Base-by-base conservation (phyloP, 306 rosid genomes). In the Lotus japonicus region DNA sequence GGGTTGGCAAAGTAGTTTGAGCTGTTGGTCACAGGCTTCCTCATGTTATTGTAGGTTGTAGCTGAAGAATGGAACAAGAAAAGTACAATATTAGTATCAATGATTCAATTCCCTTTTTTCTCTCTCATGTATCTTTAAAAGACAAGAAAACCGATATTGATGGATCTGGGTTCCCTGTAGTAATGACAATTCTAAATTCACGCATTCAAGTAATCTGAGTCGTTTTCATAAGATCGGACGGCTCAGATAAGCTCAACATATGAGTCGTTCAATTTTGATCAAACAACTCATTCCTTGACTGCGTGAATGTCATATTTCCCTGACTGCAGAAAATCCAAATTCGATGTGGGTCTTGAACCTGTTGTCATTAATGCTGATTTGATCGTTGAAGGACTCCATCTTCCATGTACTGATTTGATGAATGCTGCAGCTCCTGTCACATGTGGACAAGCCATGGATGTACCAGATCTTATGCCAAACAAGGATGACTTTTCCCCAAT, bases 381-480 rank as follows among this genome's bases (percentile, higher is more conserved):
- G 83, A 90, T 77, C 86, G 85, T 86, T 46, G 98, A 90, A 79
- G 97, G 83, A 66, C 81, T 82, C 98, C 98, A 94, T 36, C 66
- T 69, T 58, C 5, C 59, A 60, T 77, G 87, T 2, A 81, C 72
- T 53, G 96, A 86, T 74, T 84, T 90, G 62, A 94, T 53, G 72
- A 94, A 85, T 64, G 96, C 92, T 70, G 89, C 96, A 45, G 96
- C 95, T 4, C 98, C 97, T 6, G 98, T 73, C 16, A 90, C 97
- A 55, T 94, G 98, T 13, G 98, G 98, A 75, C 98, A 94, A 21
- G 98, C 88, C 98, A 94, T 94, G 8, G 98, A 94, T 21, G 98
- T 94, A 13, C 98, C 97, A 1, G 98, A 90, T 72, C 17, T 88
- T 64, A 90, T 59, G 45, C 73, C 80, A 84, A 81, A 94, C 13